Conservation (phyloP, 2,329 filamentous ascomycete genomes). For the Trichoderma sp. region DNA sequence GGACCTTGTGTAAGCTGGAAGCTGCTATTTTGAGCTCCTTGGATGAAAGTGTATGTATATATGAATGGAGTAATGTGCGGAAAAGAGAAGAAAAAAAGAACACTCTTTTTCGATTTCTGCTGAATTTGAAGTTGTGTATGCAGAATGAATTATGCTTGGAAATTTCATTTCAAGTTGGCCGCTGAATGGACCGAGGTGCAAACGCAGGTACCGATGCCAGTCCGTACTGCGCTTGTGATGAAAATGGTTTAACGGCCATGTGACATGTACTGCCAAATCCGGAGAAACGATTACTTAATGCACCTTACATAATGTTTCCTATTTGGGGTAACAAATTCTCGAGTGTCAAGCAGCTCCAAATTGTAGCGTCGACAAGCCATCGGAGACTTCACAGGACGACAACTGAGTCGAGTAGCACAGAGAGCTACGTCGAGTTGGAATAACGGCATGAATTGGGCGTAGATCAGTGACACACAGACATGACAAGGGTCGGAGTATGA, state of each 20-base stretch:
- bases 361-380: not conserved
- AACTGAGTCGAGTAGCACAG: not conserved
- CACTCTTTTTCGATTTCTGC: not conserved
- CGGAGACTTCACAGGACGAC: not conserved
- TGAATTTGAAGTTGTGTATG: not conserved
- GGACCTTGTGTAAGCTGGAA: not conserved
- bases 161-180: not conserved
- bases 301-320: not conserved
- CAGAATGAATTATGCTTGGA: not conserved
- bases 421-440: not conserved
- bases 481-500: not conserved
- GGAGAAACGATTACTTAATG: not conserved
- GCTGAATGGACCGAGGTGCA: constrained; percentile 14
- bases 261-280: not conserved
- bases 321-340: not conserved
- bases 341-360: not conserved
- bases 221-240: not conserved
- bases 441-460: not conserved
- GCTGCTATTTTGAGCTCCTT: not conserved
- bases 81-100: not conserved
- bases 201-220: constrained; percentile 1
- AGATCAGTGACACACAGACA: not conserved
- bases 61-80: not conserved
- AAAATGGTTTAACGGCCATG: not conserved
- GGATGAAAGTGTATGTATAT: not conserved